Evolutionary conservation across 306 rosid genomes (phyloP), one percentile per base, ranked within the genome.

Genomic region (Benincasa hispida): DNA sequence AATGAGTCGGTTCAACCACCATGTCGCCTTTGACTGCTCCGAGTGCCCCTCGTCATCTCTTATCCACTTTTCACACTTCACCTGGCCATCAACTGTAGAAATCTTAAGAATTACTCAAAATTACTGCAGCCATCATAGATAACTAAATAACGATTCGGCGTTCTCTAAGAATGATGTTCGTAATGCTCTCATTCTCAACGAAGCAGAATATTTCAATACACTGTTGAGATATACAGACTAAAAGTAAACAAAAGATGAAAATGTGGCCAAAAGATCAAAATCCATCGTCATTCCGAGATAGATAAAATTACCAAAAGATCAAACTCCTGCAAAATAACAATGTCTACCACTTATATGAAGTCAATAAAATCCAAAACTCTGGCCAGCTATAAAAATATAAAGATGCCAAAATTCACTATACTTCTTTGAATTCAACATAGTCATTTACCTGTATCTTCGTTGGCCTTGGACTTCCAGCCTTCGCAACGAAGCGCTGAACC

Each of bases 1-100:
- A 24, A 90, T 86, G 35, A 94, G 62, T 80, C 97, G 83, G 77
- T 72, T 87, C 84, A 94, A 24, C 99, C 97, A 94, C 99, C 99
- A 94, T 35, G 82, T 83, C 34, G 91, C 81, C 85, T 92, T 90
- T 24, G 89, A 72, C 90, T 88, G 90, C 84, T 78, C 89, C 4
- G 85, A 82, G 12, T 32, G 74, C 77, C 78, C 78, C 22, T 83
- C 85, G 60, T 87, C 94, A 55, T 89, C 96, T 65, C 85, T 84
- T 65, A 92, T 90, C 99, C 99, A 94, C 85, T 88, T 90, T 88
- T 92, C 99, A 81, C 99, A 94, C 84, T 94, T 92, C 79, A 87
- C 92, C 86, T 88, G 86, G 69, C 87, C 96, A 86, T 94, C 99
- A 81, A 94, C 99, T 94, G 87, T 76, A 79, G 81, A 78, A 85